Percentiles rank a stretch among this genome's conserved stretches.
phyloP scores from a whole-genome alignment of 345 rosid genomes.

The Erucastrum elatum region DNA sequence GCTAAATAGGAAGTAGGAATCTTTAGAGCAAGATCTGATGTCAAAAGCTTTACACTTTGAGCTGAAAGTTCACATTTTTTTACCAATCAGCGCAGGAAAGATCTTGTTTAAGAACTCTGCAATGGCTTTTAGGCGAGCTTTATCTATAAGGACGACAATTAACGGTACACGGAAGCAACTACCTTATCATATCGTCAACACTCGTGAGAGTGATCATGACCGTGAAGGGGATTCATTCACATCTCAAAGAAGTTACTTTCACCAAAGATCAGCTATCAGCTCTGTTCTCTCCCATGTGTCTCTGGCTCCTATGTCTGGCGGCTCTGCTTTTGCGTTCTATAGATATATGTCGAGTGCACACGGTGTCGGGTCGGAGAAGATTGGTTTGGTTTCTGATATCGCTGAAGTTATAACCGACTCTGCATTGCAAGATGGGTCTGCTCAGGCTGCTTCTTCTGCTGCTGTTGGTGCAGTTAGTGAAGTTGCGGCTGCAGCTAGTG shows the following conservation, averaged over 20 bases:
- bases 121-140: conserved; percentile 62
- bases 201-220: conserved; percentile 34
- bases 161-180: conserved; percentile 40
- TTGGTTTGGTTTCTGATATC: conserved; percentile 49
- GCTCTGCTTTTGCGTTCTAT: conserved; percentile 42
- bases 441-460: conserved; percentile 44
- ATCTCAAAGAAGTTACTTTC: conserved; percentile 42
- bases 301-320: conserved; percentile 35
- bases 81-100: background rate
- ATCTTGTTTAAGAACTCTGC: conserved; percentile 22
- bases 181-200: conserved; percentile 41
- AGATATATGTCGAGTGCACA: conserved; percentile 57
- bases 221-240: conserved; percentile 24
- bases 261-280: background rate
- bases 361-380: conserved; percentile 42
- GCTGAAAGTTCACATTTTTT: background rate
- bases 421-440: conserved; percentile 47
- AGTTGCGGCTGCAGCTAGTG: conserved; percentile 74
- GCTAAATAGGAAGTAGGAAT: background rate
- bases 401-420: conserved; percentile 54
- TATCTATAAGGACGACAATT: conserved; percentile 51
- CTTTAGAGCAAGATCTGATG: background rate
- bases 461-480: conserved; percentile 43
- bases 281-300: background rate
- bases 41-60: background rate